Evolutionary conservation across 495 filamentous ascomycete species (phyloP).

Genomic region (Aspergillus nidulans): DNA sequence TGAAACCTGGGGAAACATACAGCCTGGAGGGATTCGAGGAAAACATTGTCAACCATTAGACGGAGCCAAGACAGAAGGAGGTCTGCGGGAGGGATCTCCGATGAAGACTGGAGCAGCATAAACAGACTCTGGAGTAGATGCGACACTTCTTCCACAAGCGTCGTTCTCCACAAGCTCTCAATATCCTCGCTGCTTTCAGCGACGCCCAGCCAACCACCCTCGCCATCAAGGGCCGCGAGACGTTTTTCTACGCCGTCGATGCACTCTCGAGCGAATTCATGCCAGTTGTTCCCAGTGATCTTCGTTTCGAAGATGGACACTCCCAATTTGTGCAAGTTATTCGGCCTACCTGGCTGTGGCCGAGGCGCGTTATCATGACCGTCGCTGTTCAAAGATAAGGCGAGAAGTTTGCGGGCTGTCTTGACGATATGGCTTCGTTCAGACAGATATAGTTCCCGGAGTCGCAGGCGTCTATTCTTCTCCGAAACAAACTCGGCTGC

Average conservation of each 20-base stretch:
- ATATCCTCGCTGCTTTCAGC: conserved; percentile 47
- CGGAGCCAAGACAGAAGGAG: conserved; percentile 69
- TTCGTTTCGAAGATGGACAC: conserved; percentile 28
- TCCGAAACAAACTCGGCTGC: conserved; percentile 55
- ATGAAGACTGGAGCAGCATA: conserved; percentile 56
- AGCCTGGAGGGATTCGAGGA: conserved; percentile 55
- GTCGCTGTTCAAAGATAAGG: conserved; percentile 28
- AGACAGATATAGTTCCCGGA: conserved; percentile 64
- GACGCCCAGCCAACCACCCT: conserved; percentile 49
- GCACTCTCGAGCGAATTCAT: conserved; percentile 30
- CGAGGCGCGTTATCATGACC: conserved; percentile 6
- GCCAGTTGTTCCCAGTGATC: conserved; percentile 23
- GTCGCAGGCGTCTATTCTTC: conserved; percentile 53
- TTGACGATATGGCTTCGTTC: conserved; percentile 53
- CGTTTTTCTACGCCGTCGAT: conserved; percentile 44
- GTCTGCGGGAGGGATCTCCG: conserved; percentile 50
- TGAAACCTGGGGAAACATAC: conserved; percentile 36
- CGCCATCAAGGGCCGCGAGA: conserved; percentile 40
- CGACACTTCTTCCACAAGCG: conserved; percentile 60
- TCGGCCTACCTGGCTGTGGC: conserved; percentile 14
- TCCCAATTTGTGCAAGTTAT: conserved; percentile 26
- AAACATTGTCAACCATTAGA: conserved; percentile 59
- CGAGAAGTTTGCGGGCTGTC: conserved; percentile 40
- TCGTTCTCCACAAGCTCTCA: conserved; percentile 59
- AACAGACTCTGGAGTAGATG: conserved; percentile 73